Conservation (phyloP, 192 early-diverging fungal species). For the Dimargaris cristalligena region DNA sequence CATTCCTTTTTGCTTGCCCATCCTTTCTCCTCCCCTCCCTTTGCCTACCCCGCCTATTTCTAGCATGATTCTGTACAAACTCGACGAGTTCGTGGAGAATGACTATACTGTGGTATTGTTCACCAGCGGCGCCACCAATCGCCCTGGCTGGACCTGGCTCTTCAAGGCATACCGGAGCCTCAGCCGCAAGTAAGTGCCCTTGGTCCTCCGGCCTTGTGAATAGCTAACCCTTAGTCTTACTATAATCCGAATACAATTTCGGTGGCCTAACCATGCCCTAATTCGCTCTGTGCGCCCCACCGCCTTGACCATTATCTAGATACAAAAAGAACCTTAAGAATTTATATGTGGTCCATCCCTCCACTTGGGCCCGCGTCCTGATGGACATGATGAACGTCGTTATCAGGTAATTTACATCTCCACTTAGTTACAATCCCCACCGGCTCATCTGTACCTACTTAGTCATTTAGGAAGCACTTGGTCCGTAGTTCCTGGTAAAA, state of each 20-base stretch:
- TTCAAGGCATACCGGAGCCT: slow-evolving; percentile 69
- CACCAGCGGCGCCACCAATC: slow-evolving; percentile 53
- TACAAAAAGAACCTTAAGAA: slow-evolving; percentile 91
- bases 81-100: slow-evolving; percentile 73
- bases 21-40: not conserved
- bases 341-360: slow-evolving; percentile 84
- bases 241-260: too few species aligned
- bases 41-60: not conserved
- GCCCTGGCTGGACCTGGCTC: slow-evolving; percentile 71
- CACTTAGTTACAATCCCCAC: too few species aligned
- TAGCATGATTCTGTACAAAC: slow-evolving; percentile 34
- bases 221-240: too few species aligned
- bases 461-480: too few species aligned
- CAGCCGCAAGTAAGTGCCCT: slow-evolving; percentile 43
- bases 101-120: slow-evolving; percentile 86
- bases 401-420: slow-evolving; percentile 43
- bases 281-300: too few species aligned
- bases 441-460: too few species aligned
- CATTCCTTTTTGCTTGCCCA: not conserved
- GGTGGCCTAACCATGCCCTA: too few species aligned
- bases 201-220: not conserved
- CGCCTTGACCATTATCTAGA: too few species aligned
- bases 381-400: slow-evolving; percentile 73
- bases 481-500: too few species aligned
- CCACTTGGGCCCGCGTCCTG: slow-evolving; percentile 60